Conservation (phyloP, 495 filamentous ascomycete genomes). For the Penicillium odoratum region DNA sequence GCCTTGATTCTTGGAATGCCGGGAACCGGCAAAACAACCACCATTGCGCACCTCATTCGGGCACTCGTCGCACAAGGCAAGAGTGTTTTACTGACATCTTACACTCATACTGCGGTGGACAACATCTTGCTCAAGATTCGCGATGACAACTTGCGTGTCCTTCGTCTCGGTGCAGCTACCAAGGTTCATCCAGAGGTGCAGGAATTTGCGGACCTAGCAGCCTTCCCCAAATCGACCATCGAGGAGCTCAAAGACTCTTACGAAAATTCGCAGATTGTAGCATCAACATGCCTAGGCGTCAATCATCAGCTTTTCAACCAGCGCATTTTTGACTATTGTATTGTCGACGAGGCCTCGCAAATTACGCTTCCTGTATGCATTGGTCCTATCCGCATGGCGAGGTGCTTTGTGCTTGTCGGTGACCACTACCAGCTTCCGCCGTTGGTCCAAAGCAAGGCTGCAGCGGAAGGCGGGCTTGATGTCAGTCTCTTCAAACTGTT, state of each 20-base stretch:
- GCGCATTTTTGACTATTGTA: slow-evolving; percentile 94
- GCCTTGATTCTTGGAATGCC: slow-evolving; percentile 96
- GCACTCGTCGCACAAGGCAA: slow-evolving; percentile 87
- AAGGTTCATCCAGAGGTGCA: slow-evolving; percentile 88
- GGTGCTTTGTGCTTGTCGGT: slow-evolving; percentile 91
- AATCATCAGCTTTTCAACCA: slow-evolving; percentile 85
- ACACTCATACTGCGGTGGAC: slow-evolving; percentile 96
- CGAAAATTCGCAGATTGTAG: slow-evolving; percentile 81
- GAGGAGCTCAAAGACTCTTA: slow-evolving; percentile 82
- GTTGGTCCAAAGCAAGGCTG: slow-evolving; percentile 87
- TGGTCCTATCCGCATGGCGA: slow-evolving; percentile 89
- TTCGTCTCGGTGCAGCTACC: slow-evolving; percentile 76
- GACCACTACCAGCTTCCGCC: slow-evolving; percentile 96
- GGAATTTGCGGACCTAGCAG: slow-evolving; percentile 76
- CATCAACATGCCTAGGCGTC: slow-evolving; percentile 90
- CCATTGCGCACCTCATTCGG: slow-evolving; percentile 94
- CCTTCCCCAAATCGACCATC: slow-evolving; percentile 66
- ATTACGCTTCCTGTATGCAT: slow-evolving; percentile 94
- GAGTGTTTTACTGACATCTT: slow-evolving; percentile 88
- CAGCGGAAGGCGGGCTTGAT: slow-evolving; percentile 82
- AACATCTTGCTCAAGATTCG: slow-evolving; percentile 94
- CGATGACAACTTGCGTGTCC: slow-evolving; percentile 71
- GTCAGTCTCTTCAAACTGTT: slow-evolving; percentile 91
- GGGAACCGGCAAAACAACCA: slow-evolving; percentile 96
- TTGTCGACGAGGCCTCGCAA: slow-evolving; percentile 96